A percentile compares a stretch with the other conserved stretches of the same genome.
These are phyloP conservation scores for Lathyrus oleraceus DNA, from an alignment of 306 rosid species.

Conservation along the genomic window DNA sequence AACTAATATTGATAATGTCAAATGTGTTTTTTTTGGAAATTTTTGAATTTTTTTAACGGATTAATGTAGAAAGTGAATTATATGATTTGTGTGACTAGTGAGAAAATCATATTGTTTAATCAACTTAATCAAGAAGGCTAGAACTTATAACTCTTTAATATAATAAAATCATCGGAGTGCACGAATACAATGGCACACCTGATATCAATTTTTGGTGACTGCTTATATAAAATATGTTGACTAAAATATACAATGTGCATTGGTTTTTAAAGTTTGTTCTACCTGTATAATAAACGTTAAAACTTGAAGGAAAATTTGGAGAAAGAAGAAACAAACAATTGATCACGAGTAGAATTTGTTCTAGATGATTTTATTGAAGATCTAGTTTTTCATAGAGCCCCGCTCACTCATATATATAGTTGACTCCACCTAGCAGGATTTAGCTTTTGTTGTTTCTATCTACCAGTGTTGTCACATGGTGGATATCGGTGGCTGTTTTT, in stretches of 20 bases:
- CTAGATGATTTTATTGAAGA: background rate
- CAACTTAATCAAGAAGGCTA: background rate
- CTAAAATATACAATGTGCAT: background rate
- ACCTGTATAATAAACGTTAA: background rate
- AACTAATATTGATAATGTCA: background rate
- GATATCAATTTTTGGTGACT: background rate
- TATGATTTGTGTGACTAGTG: too few relatives aligned
- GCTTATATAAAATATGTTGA: background rate
- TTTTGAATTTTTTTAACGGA: background rate
- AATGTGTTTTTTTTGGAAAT: background rate
- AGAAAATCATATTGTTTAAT: background rate
- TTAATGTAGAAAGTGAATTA: background rate
- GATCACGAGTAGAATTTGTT: background rate
- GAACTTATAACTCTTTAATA: background rate
- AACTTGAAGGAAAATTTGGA: background rate
- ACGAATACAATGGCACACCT: too few relatives aligned
- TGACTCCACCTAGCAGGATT: background rate
- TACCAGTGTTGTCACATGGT: too few relatives aligned
- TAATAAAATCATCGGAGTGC: background rate
- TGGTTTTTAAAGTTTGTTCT: conserved; percentile 8
- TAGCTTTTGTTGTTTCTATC: background rate
- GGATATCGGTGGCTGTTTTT: too few relatives aligned
- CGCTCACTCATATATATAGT: background rate
- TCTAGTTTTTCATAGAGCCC: too few relatives aligned
- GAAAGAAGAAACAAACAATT: conserved; percentile 1